Base-by-base conservation (phyloP, 2,329 filamentous ascomycete genomes). In the Fusarium clavum region DNA sequence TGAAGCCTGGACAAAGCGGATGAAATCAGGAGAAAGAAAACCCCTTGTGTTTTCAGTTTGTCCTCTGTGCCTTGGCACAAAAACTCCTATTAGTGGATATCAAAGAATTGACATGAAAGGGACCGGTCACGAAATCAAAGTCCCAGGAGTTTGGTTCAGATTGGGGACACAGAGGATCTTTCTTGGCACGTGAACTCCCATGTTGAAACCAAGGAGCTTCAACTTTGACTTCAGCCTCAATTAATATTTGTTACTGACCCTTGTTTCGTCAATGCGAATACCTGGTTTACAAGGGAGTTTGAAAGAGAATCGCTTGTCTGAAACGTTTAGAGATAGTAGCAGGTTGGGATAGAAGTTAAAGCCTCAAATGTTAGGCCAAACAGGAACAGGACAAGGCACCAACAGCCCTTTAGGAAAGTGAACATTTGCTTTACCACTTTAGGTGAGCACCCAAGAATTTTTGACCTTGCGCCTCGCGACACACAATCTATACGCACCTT, bases 381-480 rank as follows among this genome's bases (percentile, higher is more conserved):
- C 5, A 16, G 48, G 41, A 43, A 46, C 27, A 32, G 27, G 10
- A 5, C 16, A 30, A 67, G 54, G 54, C 61, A 67, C 27, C 49
- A 45, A 51, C 29, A 11, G 32, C 40, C 53, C 47, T 44, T 10
- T 64, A 20, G 45, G 52, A 58, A 64, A 64, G 59, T 64, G 57
- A 27, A 44, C 44, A 44, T 44, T 55, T 53, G 44, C 46, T 57
- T 57, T 41, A 64, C 34, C 34, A 52, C 53, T 64, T 75, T 75
- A 73, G 71, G 69, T 73, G 69, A 74, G 57, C 69, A 67, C 73
- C 70, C 62, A 70, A 71, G 52, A 71, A 71, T 66, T 75, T 74
- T 74, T 71, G 67, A 58, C 66, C 69, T 66, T 47, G 62, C 69
- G 64, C 67, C 65, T 71, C 67, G 66, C 64, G 66, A 67, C 61